Evolutionary conservation across 805 yeast genomes (phyloP).

Genomic region (Spathaspora passalidarum): DNA sequence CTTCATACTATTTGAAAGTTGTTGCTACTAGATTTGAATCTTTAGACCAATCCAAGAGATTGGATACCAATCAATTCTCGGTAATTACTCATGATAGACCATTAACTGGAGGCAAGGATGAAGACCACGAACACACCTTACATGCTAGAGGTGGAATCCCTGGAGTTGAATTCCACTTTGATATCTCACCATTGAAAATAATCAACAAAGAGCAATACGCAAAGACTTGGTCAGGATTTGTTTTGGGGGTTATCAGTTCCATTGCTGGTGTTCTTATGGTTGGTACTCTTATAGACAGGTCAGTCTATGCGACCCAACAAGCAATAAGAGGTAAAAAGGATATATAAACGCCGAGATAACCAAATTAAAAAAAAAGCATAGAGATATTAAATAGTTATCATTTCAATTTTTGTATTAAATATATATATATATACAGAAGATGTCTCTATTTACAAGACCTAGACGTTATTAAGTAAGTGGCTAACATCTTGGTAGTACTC

Average conservation of each 20-base stretch:
- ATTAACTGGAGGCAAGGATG: conserved; percentile 80
- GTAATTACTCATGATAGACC: conserved; percentile 89
- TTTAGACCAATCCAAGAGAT: conserved; percentile 42
- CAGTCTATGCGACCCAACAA: conserved; percentile 85
- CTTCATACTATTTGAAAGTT: conserved; percentile 80
- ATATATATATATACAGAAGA: neutral
- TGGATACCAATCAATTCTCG: conserved; percentile 88
- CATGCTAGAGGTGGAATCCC: conserved; percentile 88
- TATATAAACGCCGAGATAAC: conserved; percentile 20
- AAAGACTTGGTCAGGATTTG: conserved; percentile 78
- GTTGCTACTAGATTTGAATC: conserved; percentile 86
- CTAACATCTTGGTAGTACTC: conserved; percentile 57
- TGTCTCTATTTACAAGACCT: conserved; percentile 8
- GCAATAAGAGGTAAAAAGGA: conserved; percentile 69
- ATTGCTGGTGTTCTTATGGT: conserved; percentile 93
- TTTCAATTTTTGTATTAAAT: neutral
- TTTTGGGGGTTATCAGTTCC: conserved; percentile 80
- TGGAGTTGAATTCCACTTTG: conserved; percentile 83
- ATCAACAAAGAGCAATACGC: conserved; percentile 75
- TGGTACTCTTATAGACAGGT: conserved; percentile 83
- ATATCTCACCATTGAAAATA: conserved; percentile 89
- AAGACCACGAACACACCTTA: conserved; percentile 82
- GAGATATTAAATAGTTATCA: neutral
- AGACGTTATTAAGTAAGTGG: conserved; percentile 44
- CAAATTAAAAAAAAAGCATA: neutral